These are phyloP conservation scores for Phytophthora fragariae DNA, from an alignment of 352 stramenopile species.

Conservation along the genomic window DNA sequence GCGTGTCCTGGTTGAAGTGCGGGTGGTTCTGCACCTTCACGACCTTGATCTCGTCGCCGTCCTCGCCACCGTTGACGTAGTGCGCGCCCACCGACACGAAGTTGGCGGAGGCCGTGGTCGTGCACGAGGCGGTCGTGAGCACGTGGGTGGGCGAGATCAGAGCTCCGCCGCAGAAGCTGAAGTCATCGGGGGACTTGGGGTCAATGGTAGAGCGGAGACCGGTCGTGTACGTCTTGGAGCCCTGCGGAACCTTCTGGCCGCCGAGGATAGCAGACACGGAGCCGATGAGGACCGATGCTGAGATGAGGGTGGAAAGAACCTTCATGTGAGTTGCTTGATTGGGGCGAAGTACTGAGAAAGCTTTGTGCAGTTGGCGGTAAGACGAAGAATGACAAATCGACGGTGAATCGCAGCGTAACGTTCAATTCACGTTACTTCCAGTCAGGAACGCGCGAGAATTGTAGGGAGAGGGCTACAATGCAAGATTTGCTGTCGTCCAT, in stretches of 20 bases:
- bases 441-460: no score
- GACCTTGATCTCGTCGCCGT: slow-evolving; percentile 45
- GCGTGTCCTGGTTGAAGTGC: slow-evolving; percentile 37
- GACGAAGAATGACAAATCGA: background rate
- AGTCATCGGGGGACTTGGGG: slow-evolving; percentile 20
- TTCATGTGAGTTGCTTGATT: background rate
- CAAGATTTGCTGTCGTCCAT: no score
- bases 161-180: slow-evolving; percentile 33
- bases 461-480: no score
- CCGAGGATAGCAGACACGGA: slow-evolving; percentile 42
- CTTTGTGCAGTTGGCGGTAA: background rate
- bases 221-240: slow-evolving; percentile 48
- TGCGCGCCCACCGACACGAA: slow-evolving; percentile 44
- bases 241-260: slow-evolving; percentile 41
- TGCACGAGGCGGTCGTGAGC: slow-evolving; percentile 38
- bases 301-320: slow-evolving; percentile 21
- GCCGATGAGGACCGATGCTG: slow-evolving; percentile 30
- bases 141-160: slow-evolving; percentile 35
- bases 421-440: no score
- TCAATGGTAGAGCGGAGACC: slow-evolving; percentile 45
- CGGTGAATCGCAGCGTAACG: no score
- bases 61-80: slow-evolving; percentile 33
- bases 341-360: background rate
- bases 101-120: slow-evolving; percentile 2
- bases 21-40: slow-evolving; percentile 41